These are phyloP conservation scores for Balamuthia mandrillaris DNA, from an alignment of 208 protist genomes.

Conservation along the genomic window DNA sequence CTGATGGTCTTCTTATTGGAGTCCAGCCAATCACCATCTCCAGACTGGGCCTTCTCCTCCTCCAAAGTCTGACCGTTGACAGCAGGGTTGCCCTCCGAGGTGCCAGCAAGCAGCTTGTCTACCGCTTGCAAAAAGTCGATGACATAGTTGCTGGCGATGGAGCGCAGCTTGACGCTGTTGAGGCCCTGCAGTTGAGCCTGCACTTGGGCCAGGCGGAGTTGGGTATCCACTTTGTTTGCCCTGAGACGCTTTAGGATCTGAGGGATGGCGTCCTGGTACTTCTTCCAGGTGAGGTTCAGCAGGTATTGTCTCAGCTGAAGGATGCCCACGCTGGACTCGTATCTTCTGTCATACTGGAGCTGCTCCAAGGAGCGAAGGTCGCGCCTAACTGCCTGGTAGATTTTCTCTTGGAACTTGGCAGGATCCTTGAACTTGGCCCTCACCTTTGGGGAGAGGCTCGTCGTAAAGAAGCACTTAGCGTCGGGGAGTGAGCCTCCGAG, in stretches of 20 bases:
- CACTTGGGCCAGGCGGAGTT: neutral
- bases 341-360: constrained; percentile 58
- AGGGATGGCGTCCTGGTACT: constrained; percentile 51
- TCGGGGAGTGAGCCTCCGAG: constrained; percentile 33
- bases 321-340: constrained; percentile 40
- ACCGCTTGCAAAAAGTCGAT: constrained; percentile 58
- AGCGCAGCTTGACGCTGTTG: constrained; percentile 22
- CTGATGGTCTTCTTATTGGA: constrained; percentile 41
- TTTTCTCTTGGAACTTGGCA: constrained; percentile 28
- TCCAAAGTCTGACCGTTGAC: constrained; percentile 67
- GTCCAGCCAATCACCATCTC: constrained; percentile 59
- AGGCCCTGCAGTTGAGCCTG: constrained; percentile 4
- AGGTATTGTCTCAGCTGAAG: constrained; percentile 39
- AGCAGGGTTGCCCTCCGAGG: constrained; percentile 56
- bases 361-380: constrained; percentile 46
- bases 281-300: constrained; percentile 41
- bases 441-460: constrained; percentile 23
- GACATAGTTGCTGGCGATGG: constrained; percentile 55
- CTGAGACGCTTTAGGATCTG: constrained; percentile 53
- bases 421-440: constrained; percentile 27
- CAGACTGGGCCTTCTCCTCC: constrained; percentile 51
- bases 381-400: constrained; percentile 19
- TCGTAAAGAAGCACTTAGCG: constrained; percentile 53
- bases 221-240: constrained; percentile 29
- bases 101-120: constrained; percentile 53